Base-by-base conservation (phyloP, 106 monocot genomes). In the Triglochin maritima region DNA sequence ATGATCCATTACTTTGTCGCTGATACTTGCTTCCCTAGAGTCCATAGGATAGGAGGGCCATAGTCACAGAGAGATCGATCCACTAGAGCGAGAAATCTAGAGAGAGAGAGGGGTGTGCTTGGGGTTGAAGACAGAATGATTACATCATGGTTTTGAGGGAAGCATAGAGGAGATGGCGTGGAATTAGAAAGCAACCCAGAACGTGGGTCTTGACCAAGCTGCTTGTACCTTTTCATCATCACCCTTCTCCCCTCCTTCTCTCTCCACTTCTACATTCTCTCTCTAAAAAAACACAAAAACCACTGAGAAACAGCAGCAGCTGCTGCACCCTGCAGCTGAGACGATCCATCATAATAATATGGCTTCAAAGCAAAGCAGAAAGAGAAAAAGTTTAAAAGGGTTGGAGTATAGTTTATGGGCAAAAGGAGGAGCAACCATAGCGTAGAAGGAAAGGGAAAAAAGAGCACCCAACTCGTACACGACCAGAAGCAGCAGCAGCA, bases 61-160 rank as follows among this genome's bases (percentile, higher is more conserved):
- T 29, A 29, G 29, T 1, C 29, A 29, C 1, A 29, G 29, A 29
- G 29, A 29, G 29, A 29, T 29, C 29, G 29, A 29, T 29, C 29
- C 1, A 29, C 29, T 29, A 29, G 1, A 29, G 29, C 29, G 29
- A 29, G 29, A 29, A 29, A 29, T 29, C 29, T 29, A 29, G 29
- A 29, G 29, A 29, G 29, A 29, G 29, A 29, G 29, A 29, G 29
- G 1, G 29, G 29, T 29, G 29, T 29, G 29, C 29, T 29, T 29
- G 29, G 29, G 29, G 29, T 29, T 29, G 68, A 86, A 81, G 93
- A 81, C 83, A 85, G 53, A 93, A 88, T 88, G 81, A 92, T 92
- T 85, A 79, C 77, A 59, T 2, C 3, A 63, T 77, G 61, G 80
- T 79, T 76, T 79, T 69, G 80, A 78, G 76, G 74, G 47, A 65